Base-by-base conservation (phyloP, 768 basidiomycete genomes). In the Tylopilus sp. region DNA sequence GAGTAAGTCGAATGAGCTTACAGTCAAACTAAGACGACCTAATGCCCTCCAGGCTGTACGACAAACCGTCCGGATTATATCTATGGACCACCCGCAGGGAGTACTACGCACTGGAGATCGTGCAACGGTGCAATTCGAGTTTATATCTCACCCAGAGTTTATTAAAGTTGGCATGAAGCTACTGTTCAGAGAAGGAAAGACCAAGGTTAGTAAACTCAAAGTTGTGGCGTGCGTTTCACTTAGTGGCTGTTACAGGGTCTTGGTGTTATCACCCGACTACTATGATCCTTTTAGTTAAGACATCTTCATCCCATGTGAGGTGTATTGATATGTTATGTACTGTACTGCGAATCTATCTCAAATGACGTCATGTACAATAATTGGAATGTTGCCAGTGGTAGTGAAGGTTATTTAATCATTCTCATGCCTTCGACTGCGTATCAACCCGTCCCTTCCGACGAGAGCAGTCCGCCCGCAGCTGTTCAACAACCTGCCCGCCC, bases 181-280 rank as follows among this genome's bases (percentile, higher is more conserved):
- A 22, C 72, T 99, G 13, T 94, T 98, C 69, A 78, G 96, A 36
- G 97, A 98, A 71, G 96, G 95, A 4, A 93, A 92, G 76, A 97
- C 94, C 1, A 98, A 97, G 78, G 93, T 86, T 46, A 30, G 76
- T 63, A 19, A 25, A 44, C 38, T 28, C 16, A 45, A 33, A 58
- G 8, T 11, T 37, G 19, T 12, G 48, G n/a, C 12, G 21, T 43
- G 41, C 43, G 34, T 45, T 52, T 41, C 41, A 11, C 54, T 62
- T 30, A 66, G 45, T 19, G 7, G 42, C 24, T 48, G 7, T 30
- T 8, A 5, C 46, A 91, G 88, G 88, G 88, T 16, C 78, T 91
- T 52, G 88, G 88, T 11, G 86, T 89, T 13, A 81, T 91, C 61
- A 90, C 88, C 1, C 78, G 76, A 54, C 63, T 90, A 58, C 57